These are phyloP conservation scores for Solanum bukasovii DNA, from an alignment of 257 asterid species.

Conservation along the genomic window DNA sequence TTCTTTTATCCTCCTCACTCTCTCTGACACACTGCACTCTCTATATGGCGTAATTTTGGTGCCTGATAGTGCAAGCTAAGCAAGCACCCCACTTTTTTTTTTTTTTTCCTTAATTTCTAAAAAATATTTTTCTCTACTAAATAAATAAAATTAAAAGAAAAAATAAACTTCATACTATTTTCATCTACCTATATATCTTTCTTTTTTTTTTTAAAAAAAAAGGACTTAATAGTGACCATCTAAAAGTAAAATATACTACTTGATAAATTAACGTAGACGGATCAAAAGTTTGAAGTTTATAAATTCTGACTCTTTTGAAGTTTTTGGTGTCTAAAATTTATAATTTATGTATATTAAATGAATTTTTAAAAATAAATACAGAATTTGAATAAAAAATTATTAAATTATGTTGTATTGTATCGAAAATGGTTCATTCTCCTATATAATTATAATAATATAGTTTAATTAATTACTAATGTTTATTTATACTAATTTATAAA, in stretches of 20 bases:
- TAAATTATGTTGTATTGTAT: not conserved
- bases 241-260: not conserved
- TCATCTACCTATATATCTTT: not conserved
- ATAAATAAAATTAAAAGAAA: not conserved
- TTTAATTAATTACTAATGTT: not conserved
- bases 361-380: not conserved
- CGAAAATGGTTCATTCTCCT: not conserved
- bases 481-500: not conserved
- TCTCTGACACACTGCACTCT: slow-evolving; percentile 41
- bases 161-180: not conserved
- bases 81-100: slow-evolving; percentile 43
- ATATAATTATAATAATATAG: not conserved
- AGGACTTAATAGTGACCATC: not conserved
- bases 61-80: slow-evolving; percentile 95
- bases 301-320: not conserved
- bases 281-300: not conserved
- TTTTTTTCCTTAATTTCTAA: not conserved
- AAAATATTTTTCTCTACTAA: not conserved
- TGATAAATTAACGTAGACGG: not conserved
- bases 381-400: not conserved
- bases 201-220: not conserved
- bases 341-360: not conserved
- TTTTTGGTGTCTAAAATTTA: not conserved
- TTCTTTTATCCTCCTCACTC: slow-evolving; percentile 34
- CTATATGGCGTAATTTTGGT: slow-evolving; percentile 77